Conservation (phyloP, 163 green algal species). For the Scenedesmus sp. region DNA sequence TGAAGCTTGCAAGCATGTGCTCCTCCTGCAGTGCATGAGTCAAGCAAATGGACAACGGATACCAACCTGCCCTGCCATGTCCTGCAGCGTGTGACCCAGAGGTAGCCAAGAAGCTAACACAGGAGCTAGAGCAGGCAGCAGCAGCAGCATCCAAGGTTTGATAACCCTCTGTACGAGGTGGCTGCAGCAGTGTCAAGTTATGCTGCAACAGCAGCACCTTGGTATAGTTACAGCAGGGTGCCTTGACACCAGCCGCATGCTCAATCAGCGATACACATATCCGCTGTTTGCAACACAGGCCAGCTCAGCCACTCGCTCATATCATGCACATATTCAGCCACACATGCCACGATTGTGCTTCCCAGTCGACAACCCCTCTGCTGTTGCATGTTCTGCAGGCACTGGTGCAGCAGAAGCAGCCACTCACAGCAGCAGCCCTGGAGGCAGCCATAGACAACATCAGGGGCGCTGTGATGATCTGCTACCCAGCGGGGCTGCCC, state of each 20-base stretch:
- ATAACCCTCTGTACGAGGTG: not conserved
- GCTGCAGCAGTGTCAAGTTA: not conserved
- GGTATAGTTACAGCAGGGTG: no score
- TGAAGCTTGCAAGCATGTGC: not conserved
- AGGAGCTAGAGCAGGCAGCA: constrained; percentile 75
- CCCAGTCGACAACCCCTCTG: not conserved
- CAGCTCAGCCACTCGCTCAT: no score
- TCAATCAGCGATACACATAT: no score
- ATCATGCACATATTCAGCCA: no score
- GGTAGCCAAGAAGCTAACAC: constrained; percentile 68
- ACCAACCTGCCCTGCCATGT: not conserved
- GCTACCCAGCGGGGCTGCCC: constrained; percentile 86
- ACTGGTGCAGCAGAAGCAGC: constrained; percentile 74
- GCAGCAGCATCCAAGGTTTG: constrained; percentile 67
- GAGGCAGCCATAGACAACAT: constrained; percentile 80
- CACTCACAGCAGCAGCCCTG: constrained; percentile 71
- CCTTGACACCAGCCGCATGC: no score
- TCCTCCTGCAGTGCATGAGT: not conserved
- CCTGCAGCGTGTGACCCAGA: constrained; percentile 70
- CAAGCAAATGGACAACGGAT: not conserved
- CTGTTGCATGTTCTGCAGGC: constrained; percentile 59
- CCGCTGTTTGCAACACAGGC: no score
- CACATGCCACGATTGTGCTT: not conserved
- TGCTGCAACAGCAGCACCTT: no score
- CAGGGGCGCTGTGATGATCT: constrained; percentile 87